phyloP scores from a whole-genome alignment of 495 filamentous ascomycete species.

The Baudoinia panamericana region DNA sequence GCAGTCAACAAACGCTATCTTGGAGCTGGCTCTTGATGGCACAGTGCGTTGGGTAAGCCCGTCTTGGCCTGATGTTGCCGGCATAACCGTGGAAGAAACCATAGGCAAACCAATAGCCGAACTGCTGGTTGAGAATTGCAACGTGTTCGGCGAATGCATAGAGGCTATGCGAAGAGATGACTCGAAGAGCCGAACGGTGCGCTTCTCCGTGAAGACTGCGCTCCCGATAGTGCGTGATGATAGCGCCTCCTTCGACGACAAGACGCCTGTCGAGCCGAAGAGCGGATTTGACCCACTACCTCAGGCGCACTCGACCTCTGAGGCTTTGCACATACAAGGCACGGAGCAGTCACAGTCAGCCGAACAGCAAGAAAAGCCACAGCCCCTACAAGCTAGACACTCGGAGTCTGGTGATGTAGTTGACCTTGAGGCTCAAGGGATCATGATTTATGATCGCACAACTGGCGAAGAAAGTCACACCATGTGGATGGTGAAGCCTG shows the following conservation, averaged over 20 bases:
- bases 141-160: slow-evolving; percentile 65
- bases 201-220: slow-evolving; percentile 58
- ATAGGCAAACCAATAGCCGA: slow-evolving; percentile 68
- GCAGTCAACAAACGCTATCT: slow-evolving; percentile 87
- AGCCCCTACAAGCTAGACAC: slow-evolving; percentile 24
- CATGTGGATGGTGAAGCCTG: slow-evolving; percentile 99
- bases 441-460: slow-evolving; percentile 88
- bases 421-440: slow-evolving; percentile 86
- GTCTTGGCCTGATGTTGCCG: slow-evolving; percentile 91
- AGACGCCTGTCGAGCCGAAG: slow-evolving; percentile 15
- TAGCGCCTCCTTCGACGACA: slow-evolving; percentile 7
- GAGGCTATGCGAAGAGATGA: slow-evolving; percentile 88
- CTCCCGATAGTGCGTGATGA: not conserved
- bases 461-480: slow-evolving; percentile 83
- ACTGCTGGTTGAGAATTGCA: slow-evolving; percentile 61
- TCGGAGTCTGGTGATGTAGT: slow-evolving; percentile 51
- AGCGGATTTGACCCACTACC: not conserved
- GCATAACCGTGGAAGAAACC: slow-evolving; percentile 58
- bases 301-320: not conserved
- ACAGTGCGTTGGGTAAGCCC: slow-evolving; percentile 89
- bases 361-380: slow-evolving; percentile 1
- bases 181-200: slow-evolving; percentile 78
- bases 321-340: slow-evolving; percentile 14
- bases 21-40: slow-evolving; percentile 81
- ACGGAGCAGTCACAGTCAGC: slow-evolving; percentile 32